phyloP scores from a whole-genome alignment of 352 stramenopile genomes.

The Phytophthora lateralis region DNA sequence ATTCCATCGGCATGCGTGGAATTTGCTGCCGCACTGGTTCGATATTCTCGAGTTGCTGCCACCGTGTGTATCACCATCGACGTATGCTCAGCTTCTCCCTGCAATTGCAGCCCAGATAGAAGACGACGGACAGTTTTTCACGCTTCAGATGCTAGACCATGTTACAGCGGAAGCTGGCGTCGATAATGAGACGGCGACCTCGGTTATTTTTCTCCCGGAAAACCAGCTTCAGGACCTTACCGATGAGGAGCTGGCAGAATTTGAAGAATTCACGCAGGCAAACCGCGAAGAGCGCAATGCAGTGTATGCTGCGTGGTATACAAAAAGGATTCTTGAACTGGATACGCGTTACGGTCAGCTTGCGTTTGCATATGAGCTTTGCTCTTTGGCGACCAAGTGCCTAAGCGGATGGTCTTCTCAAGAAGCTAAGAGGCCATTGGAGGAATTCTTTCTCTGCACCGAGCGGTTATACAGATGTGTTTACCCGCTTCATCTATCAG shows the following conservation, averaged over 20 bases:
- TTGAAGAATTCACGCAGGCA: conserved; percentile 37
- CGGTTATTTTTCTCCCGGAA: conserved; percentile 39
- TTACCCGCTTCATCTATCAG: conserved; percentile 47
- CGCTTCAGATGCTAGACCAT: conserved; percentile 25
- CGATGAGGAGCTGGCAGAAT: conserved; percentile 40
- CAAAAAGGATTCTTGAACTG: conserved; percentile 55
- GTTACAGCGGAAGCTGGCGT: background rate
- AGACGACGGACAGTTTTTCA: conserved; percentile 50
- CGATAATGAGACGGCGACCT: conserved; percentile 16
- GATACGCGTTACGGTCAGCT: conserved; percentile 70
- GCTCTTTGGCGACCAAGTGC: conserved; percentile 39
- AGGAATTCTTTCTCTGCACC: conserved; percentile 54
- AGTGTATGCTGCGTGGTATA: conserved; percentile 59
- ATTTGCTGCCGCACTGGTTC: conserved; percentile 53
- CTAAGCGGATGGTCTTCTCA: conserved; percentile 29
- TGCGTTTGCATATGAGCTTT: conserved; percentile 48
- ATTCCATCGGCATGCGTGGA: conserved; percentile 56
- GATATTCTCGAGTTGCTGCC: conserved; percentile 57
- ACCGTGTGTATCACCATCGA: conserved; percentile 37
- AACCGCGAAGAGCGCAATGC: conserved; percentile 30
- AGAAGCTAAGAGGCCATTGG: conserved; percentile 42
- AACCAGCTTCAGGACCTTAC: conserved; percentile 52
- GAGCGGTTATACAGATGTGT: conserved; percentile 70
- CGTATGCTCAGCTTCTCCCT: conserved; percentile 57
- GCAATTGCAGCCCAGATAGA: conserved; percentile 35